Percentiles rank a stretch among this genome's conserved stretches.
Evolutionary conservation across 2,329 filamentous ascomycete genomes (phyloP).

Genomic region (Pseudocercospora vitis): DNA sequence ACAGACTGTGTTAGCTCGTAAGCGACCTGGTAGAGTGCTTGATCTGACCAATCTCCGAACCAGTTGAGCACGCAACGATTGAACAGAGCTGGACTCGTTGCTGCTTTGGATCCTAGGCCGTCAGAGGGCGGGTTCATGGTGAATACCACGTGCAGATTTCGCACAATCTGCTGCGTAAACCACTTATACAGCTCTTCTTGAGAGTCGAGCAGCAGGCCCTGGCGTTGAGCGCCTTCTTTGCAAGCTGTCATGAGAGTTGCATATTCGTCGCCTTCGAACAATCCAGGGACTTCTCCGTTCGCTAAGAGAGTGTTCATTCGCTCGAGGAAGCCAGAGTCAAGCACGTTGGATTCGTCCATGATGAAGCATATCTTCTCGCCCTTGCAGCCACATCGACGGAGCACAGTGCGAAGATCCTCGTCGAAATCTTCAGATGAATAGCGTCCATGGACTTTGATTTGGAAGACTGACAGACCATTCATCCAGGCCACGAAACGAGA

Average conservation of each 20-base stretch:
- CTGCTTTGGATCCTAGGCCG: slow-evolving; percentile 90
- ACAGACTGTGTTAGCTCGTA: slow-evolving; percentile 95
- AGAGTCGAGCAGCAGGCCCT: slow-evolving; percentile 91
- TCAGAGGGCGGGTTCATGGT: slow-evolving; percentile 99
- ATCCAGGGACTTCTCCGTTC: slow-evolving; percentile 97
- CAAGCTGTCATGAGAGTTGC: slow-evolving; percentile 98
- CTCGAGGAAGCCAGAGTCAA: slow-evolving; percentile 97
- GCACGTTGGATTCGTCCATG: slow-evolving; percentile 98
- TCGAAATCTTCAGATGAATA: slow-evolving; percentile 99
- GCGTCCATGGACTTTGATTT: slow-evolving; percentile 99
- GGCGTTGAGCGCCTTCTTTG: slow-evolving; percentile 95
- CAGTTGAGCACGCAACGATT: slow-evolving; percentile 99
- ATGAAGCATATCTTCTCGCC: slow-evolving; percentile 99
- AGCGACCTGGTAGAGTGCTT: slow-evolving; percentile 96
- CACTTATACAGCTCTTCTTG: slow-evolving; percentile 99
- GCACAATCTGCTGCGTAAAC: slow-evolving; percentile 99
- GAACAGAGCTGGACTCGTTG: slow-evolving; percentile 96
- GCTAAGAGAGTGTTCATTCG: slow-evolving; percentile 98
- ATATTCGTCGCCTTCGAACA: slow-evolving; percentile 99
- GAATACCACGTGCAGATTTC: slow-evolving; percentile 98
- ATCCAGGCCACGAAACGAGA: slow-evolving; percentile 99
- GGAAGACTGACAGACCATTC: slow-evolving; percentile 98
- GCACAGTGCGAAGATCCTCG: slow-evolving; percentile 90
- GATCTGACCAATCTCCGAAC: slow-evolving; percentile 99
- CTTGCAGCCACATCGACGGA: slow-evolving; percentile 92